Conservation (phyloP, 2,329 filamentous ascomycete genomes). For the Pseudofabraea citricarpa region DNA sequence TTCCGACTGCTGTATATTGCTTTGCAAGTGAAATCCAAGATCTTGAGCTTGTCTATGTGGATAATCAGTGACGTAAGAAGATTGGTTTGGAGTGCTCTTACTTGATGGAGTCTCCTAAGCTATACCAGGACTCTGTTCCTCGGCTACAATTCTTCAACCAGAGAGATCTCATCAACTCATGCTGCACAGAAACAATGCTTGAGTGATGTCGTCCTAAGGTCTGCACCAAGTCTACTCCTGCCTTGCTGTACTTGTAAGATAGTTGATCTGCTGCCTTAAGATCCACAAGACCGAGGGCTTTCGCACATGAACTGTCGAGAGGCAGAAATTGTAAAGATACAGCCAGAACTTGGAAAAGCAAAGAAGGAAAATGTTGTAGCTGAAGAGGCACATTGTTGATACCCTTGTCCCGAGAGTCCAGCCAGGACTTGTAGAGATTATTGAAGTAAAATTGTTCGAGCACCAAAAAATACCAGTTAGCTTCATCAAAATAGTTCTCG, state of each 20-base stretch:
- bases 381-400: neutral
- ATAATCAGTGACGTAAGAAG: neutral
- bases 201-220: neutral
- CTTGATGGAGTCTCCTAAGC: constrained; percentile 1
- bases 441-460: neutral
- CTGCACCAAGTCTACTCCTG: neutral
- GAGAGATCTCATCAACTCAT: constrained; percentile 1
- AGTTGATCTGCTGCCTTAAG: neutral
- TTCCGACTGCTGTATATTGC: neutral
- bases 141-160: constrained; percentile 1
- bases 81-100: neutral
- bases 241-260: neutral
- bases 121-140: constrained; percentile 1
- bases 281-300: neutral
- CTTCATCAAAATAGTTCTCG: neutral
- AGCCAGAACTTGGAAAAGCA: neutral
- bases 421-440: neutral
- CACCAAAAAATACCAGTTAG: neutral
- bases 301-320: neutral
- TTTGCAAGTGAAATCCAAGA: neutral
- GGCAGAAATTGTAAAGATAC: constrained; percentile 1
- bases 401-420: neutral
- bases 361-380: neutral
- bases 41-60: neutral
- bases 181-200: neutral